Conservation (phyloP, 2,329 filamentous ascomycete species). For the Pezicula carpinea region DNA sequence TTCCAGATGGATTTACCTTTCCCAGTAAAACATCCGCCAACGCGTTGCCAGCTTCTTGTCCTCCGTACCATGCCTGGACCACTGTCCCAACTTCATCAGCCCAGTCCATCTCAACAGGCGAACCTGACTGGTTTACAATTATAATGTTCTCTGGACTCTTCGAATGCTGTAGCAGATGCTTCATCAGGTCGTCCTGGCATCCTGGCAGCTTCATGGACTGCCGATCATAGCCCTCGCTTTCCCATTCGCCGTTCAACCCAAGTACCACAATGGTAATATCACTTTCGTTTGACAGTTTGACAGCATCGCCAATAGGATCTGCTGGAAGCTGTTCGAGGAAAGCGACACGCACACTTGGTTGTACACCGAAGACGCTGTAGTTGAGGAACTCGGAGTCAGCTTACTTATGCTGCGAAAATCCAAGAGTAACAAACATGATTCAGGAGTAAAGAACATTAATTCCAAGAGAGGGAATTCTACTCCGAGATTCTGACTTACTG, state of each 20-base stretch:
- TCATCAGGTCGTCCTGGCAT: constrained; percentile 1
- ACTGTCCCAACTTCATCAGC: not conserved
- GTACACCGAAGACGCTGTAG: not conserved
- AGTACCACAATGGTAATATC: constrained; percentile 11
- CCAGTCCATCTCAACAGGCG: constrained; percentile 4
- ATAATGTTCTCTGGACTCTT: not conserved
- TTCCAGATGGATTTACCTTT: constrained; percentile 1
- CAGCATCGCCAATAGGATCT: constrained; percentile 9
- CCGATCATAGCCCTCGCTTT: constrained; percentile 48
- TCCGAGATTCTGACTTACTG: too few species aligned
- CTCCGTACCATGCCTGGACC: constrained; percentile 40
- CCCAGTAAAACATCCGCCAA: constrained; percentile 64
- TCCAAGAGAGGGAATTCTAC: too few species aligned
- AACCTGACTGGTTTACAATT: constrained; percentile 2
- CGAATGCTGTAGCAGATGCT: not conserved
- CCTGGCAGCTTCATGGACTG: constrained; percentile 58
- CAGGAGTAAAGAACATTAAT: too few species aligned
- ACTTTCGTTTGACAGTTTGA: constrained; percentile 3
- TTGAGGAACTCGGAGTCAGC: too few species aligned
- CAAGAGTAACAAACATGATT: too few species aligned
- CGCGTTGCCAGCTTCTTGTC: constrained; percentile 62
- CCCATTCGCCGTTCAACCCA: constrained; percentile 12
- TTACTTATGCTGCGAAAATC: too few species aligned
- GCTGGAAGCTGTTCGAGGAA: not conserved
- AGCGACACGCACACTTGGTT: not conserved